Base-by-base conservation (phyloP, 148 eudicot genomes). In the Arbutus unedo region DNA sequence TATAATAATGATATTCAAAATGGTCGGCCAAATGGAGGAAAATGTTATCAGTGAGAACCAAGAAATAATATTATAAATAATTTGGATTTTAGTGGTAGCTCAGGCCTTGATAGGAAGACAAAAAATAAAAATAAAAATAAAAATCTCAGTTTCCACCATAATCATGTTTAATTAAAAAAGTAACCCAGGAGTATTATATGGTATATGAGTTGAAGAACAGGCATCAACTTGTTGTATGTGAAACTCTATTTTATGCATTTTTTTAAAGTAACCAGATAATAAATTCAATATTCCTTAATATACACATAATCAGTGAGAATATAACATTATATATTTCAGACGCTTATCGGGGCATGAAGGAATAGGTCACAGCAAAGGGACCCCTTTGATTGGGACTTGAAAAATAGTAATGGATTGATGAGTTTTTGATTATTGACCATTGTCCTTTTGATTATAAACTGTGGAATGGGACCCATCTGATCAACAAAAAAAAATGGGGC, bases 381-480 rank as follows among this genome's bases (percentile, higher is more conserved):
- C 78, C 81, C 15, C 10, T 73, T 45, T 79, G 81, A 79, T 57
- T 43, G 51, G 72, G 81, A 64, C 55, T 19, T 79, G 74, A 56
- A 51, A 66, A 66, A 25, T 10, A 53, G 59, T 0, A 51, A 76
- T 76, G 73, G 44, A 19, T 81, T 81, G 81, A 81, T 81, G 21
- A 74, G 74, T 78, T 81, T 78, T 81, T 23, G 47, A 85, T 82
- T 56, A 85, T 81, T 85, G 87, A 82, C 84, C 79, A 78, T 56
- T 82, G 79, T 74, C 47, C 0, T 44, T 64, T 23, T 11, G 9
- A 53, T 62, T 68, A 31, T 41, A 74, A 54, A 21, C 45, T 6
- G 16, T 66, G 43, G 71, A 25, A 25, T 25, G 43, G 71, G 66
- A 0, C 68, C 71, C 71, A 66, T 15, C 71, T 9, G 71, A 0